A percentile compares a stretch with the other conserved stretches of the same genome.
Conservation (phyloP, 331 rosid genomes). For the Pyrus hybrid region DNA sequence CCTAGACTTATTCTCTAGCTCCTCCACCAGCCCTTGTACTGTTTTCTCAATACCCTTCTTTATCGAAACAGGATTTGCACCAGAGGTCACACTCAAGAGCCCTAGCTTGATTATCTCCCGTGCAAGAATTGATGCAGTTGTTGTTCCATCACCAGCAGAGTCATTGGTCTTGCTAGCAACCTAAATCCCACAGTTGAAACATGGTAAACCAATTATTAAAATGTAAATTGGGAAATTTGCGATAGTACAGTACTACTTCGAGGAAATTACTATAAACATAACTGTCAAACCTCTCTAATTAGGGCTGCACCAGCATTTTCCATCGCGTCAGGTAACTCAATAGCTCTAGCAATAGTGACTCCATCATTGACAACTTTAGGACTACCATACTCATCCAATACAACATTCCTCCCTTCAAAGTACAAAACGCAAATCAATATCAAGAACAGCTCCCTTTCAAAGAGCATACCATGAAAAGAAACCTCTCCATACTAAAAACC, state of each 20-base stretch:
- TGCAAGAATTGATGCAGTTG: slow-evolving; percentile 90
- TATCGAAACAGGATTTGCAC: slow-evolving; percentile 93
- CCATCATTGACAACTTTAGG: slow-evolving; percentile 93
- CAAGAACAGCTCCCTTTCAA: neutral
- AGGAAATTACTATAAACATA: neutral
- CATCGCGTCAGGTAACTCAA: slow-evolving; percentile 83
- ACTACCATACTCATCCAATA: slow-evolving; percentile 80
- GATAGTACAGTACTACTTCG: neutral
- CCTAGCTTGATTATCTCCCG: slow-evolving; percentile 95
- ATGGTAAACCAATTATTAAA: neutral
- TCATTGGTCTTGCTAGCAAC: slow-evolving; percentile 98
- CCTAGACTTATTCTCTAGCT: slow-evolving; percentile 84
- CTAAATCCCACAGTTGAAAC: slow-evolving; percentile 28
- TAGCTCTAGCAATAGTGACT: slow-evolving; percentile 89
- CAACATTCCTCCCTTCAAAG: slow-evolving; percentile 83
- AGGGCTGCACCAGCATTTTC: slow-evolving; percentile 98
- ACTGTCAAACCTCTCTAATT: slow-evolving; percentile 65
- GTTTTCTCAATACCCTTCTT: slow-evolving; percentile 94
- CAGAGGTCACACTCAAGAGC: slow-evolving; percentile 91
- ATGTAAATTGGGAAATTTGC: neutral
- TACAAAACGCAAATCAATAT: neutral
- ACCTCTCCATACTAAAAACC: neutral
- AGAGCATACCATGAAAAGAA: neutral
- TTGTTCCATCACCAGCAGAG: slow-evolving; percentile 97
- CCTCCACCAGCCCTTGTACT: slow-evolving; percentile 57